phyloP scores from a whole-genome alignment of 805 yeast genomes.

The Zygoascus biomembranicola region DNA sequence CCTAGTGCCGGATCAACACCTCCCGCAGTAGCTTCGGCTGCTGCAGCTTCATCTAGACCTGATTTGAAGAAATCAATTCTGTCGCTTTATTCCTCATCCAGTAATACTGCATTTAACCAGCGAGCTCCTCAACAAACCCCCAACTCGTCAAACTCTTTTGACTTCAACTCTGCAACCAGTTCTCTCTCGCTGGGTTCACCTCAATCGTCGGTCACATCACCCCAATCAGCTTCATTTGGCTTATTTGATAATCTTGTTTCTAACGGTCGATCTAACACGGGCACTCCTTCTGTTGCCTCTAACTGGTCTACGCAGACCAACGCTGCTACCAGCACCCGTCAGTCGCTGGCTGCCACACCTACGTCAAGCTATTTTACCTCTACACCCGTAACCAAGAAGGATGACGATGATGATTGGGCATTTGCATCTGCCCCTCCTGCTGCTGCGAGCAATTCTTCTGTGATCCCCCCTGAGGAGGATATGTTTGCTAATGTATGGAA shows the following conservation, averaged over 20 bases:
- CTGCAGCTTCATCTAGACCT: constrained; percentile 42
- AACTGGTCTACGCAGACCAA: constrained; percentile 1
- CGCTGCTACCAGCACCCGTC: constrained; percentile 3
- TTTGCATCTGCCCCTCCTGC: constrained; percentile 16
- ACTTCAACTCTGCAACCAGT: background rate
- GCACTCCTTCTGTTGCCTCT: background rate
- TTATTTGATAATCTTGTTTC: background rate
- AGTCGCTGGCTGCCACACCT: constrained; percentile 2
- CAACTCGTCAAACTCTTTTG: background rate
- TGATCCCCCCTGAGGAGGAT: constrained; percentile 25
- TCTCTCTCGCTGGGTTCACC: constrained; percentile 1
- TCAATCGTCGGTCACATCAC: constrained; percentile 1
- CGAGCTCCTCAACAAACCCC: background rate
- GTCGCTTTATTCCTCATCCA: constrained; percentile 51
- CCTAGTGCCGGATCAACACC: constrained; percentile 5
- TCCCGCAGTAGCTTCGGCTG: constrained; percentile 12
- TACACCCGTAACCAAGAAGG: constrained; percentile 1
- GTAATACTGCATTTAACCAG: constrained; percentile 15
- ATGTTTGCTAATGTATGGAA: constrained; percentile 32
- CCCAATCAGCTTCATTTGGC: constrained; percentile 7
- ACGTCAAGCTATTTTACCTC: background rate
- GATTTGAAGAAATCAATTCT: constrained; percentile 88
- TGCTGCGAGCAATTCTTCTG: constrained; percentile 9
- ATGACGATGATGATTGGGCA: constrained; percentile 15
- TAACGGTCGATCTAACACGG: background rate